Percentiles rank a stretch among this genome's conserved stretches.
Conservation (phyloP, 352 stramenopile species). For the Phytophthora pisi region DNA sequence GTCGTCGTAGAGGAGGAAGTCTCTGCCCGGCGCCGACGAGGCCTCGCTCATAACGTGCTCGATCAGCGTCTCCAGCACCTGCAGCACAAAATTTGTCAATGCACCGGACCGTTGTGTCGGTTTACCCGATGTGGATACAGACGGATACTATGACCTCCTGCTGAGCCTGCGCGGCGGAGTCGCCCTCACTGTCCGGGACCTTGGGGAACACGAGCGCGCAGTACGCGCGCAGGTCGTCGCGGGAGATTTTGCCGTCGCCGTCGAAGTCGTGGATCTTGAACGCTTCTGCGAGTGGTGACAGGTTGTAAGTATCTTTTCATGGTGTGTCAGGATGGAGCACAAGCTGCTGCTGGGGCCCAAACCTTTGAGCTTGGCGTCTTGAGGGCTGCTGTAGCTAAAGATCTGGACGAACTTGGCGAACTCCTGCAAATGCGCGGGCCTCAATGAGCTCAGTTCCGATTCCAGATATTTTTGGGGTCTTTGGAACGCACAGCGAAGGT, state of each 20-base stretch:
- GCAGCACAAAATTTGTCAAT: background rate
- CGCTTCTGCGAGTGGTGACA: constrained; percentile 35
- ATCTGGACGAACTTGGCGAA: constrained; percentile 57
- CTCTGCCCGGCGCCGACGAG: constrained; percentile 47
- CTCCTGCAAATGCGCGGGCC: constrained; percentile 35
- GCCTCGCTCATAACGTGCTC: constrained; percentile 59
- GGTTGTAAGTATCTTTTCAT: background rate
- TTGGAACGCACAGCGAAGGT: constrained; percentile 40
- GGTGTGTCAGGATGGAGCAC: background rate
- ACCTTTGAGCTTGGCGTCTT: constrained; percentile 61
- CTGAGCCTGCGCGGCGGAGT: constrained; percentile 26
- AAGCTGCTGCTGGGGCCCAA: background rate
- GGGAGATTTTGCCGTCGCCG: constrained; percentile 70
- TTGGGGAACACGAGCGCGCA: constrained; percentile 46
- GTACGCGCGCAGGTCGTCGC: constrained; percentile 56
- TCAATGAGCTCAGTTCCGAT: background rate
- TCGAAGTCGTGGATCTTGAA: constrained; percentile 81
- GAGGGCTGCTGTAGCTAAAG: constrained; percentile 67
- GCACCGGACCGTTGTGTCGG: background rate
- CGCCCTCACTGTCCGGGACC: constrained; percentile 34
- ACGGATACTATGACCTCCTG: constrained; percentile 33
- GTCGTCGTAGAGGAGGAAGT: constrained; percentile 63
- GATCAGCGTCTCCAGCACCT: constrained; percentile 52
- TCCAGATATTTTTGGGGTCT: background rate
- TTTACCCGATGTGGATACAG: constrained; percentile 9